A percentile compares a stretch with the other conserved stretches of the same genome.
These are phyloP conservation scores for Trichoderma aggressivum DNA, from an alignment of 2,329 filamentous ascomycete genomes.

Conservation along the genomic window DNA sequence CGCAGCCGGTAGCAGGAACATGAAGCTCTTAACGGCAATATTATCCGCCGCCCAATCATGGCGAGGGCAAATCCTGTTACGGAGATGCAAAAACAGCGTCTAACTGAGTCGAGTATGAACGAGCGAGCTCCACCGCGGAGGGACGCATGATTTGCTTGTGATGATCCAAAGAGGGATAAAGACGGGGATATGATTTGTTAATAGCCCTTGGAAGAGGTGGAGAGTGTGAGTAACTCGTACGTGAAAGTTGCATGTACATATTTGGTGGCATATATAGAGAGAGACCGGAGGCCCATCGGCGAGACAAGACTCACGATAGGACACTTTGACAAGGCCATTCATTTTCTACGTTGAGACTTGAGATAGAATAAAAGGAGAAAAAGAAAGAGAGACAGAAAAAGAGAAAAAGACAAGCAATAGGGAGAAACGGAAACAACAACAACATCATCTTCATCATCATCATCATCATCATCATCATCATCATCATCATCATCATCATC, in stretches of 20 bases:
- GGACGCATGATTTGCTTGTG: not conserved
- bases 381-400: too few species aligned
- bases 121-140: slow-evolving; percentile 6
- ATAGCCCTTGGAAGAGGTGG: not conserved
- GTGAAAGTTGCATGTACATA: not conserved
- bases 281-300: not conserved
- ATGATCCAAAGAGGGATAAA: not conserved
- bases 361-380: not conserved
- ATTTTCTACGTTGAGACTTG: not conserved
- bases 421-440: not conserved
- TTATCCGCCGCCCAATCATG: slow-evolving; percentile 4
- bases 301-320: not conserved
- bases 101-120: slow-evolving; percentile 8
- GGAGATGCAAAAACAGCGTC: not conserved
- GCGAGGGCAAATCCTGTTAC: not conserved
- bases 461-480: too few species aligned
- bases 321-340: not conserved
- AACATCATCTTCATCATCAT: too few species aligned
- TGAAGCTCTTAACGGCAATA: not conserved
- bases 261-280: not conserved
- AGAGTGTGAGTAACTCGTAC: not conserved
- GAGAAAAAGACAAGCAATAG: not conserved
- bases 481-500: too few species aligned
- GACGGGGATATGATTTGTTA: not conserved
- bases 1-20: not conserved